phyloP scores from a whole-genome alignment of 129 eudicot species.

The Silybum marianum region DNA sequence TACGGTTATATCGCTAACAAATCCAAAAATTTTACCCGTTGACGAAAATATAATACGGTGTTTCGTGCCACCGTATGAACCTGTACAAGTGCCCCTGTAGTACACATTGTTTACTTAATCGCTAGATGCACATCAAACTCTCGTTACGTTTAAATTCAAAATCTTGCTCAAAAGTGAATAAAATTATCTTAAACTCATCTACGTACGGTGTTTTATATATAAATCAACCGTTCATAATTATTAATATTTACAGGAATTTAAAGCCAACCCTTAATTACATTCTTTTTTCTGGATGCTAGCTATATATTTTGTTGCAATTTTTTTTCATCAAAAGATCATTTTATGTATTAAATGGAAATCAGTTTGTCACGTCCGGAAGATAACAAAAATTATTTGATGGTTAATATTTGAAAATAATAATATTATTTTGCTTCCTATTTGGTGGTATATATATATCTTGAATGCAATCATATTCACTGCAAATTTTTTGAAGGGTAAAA shows the following conservation, averaged over 20 bases:
- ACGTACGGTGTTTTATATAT: not conserved
- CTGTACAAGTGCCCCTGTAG: no score
- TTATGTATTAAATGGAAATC: not conserved
- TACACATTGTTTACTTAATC: not conserved
- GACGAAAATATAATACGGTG: no score
- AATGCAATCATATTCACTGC: not conserved
- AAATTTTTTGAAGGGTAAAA: not conserved
- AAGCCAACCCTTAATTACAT: not conserved
- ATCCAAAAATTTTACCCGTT: no score
- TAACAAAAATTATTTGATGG: not conserved
- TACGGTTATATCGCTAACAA: no score
- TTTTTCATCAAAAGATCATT: no score
- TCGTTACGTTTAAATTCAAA: not conserved
- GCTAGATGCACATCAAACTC: not conserved
- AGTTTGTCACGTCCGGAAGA: not conserved
- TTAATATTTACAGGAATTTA: no score
- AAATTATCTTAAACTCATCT: not conserved
- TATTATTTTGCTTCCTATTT: not conserved
- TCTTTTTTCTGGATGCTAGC: not conserved
- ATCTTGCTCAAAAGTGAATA: not conserved
- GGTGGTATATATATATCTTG: not conserved
- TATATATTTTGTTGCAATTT: not conserved
- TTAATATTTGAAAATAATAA: not conserved
- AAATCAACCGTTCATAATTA: not conserved
- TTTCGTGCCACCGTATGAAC: no score